A percentile compares a stretch with the other conserved stretches of the same genome.
These are phyloP conservation scores for Larix kaempferi DNA, from an alignment of 75 land plant species.

Conservation along the genomic window DNA sequence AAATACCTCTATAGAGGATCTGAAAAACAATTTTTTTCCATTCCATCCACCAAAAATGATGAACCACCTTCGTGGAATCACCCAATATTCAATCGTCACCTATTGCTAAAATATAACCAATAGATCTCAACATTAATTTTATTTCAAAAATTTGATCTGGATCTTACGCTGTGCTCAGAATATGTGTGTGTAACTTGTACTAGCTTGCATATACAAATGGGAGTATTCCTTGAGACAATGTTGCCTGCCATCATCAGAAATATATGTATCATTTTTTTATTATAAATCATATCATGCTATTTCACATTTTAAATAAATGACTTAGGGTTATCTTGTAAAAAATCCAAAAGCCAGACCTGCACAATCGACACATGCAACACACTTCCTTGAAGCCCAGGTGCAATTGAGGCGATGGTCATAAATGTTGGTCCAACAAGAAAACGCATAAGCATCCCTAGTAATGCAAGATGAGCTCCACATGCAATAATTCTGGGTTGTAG, in stretches of 20 bases:
- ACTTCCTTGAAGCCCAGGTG: slow-evolving; percentile 65
- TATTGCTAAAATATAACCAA: background rate
- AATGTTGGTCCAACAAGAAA: slow-evolving; percentile 79
- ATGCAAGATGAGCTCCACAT: slow-evolving; percentile 56
- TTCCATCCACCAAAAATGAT: no score
- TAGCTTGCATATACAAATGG: slow-evolving; percentile 61
- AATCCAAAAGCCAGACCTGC: slow-evolving; percentile 40
- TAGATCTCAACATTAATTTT: background rate
- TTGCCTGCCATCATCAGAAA: slow-evolving; percentile 29
- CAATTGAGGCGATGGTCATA: slow-evolving; percentile 74
- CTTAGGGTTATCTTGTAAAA: background rate
- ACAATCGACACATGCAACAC: slow-evolving; percentile 67
- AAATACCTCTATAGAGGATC: no score
- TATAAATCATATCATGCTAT: background rate
- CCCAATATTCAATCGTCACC: background rate
- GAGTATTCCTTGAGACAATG: slow-evolving; percentile 59
- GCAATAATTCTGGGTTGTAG: slow-evolving; percentile 58
- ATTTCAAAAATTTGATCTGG: background rate
- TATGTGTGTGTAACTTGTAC: slow-evolving; percentile 49
- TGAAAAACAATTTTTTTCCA: no score
- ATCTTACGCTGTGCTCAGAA: slow-evolving; percentile 59
- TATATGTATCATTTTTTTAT: background rate
- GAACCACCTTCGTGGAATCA: no score
- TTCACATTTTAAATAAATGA: no score
- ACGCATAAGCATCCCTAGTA: slow-evolving; percentile 62